phyloP scores from a whole-genome alignment of 306 rosid species.

The Vigna angularis region DNA sequence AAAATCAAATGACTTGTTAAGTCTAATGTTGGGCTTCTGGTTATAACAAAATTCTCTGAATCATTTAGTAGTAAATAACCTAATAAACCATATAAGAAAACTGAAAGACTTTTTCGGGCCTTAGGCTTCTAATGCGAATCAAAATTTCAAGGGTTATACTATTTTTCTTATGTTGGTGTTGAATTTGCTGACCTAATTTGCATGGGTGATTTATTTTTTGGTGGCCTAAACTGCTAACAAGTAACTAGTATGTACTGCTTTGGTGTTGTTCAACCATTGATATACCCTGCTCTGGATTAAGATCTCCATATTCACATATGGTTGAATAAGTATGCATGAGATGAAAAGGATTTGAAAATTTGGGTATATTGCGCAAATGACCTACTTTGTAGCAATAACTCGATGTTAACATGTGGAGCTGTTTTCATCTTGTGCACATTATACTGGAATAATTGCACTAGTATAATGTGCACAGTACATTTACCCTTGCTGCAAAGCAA shows the following conservation, averaged over 20 bases:
- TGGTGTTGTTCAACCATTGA: conserved; percentile 28
- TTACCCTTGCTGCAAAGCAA: background rate
- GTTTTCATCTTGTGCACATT: conserved; percentile 26
- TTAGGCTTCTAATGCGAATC: conserved; percentile 30
- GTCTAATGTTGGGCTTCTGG: background rate
- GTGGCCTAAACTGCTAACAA: conserved; percentile 7
- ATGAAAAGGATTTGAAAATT: conserved; percentile 1
- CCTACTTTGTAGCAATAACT: conserved; percentile 32
- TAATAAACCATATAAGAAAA: conserved; percentile 6
- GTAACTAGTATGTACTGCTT: conserved; percentile 22
- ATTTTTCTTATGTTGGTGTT: conserved; percentile 34
- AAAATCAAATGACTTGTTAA: background rate
- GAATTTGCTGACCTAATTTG: conserved; percentile 37
- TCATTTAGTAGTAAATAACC: conserved; percentile 2
- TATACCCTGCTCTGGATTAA: background rate
- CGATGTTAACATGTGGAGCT: conserved; percentile 34
- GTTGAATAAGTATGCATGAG: conserved; percentile 18
- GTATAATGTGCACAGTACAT: background rate
- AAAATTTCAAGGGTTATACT: conserved; percentile 18
- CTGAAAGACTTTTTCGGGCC: conserved; percentile 12
- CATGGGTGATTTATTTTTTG: conserved; percentile 14
- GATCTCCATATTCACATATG: conserved; percentile 11
- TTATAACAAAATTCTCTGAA: background rate
- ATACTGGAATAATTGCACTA: conserved; percentile 8
- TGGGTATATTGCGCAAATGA: conserved; percentile 18